These are phyloP conservation scores for Fusarium irregulare DNA, from an alignment of 2,329 filamentous ascomycete genomes.

Conservation along the genomic window DNA sequence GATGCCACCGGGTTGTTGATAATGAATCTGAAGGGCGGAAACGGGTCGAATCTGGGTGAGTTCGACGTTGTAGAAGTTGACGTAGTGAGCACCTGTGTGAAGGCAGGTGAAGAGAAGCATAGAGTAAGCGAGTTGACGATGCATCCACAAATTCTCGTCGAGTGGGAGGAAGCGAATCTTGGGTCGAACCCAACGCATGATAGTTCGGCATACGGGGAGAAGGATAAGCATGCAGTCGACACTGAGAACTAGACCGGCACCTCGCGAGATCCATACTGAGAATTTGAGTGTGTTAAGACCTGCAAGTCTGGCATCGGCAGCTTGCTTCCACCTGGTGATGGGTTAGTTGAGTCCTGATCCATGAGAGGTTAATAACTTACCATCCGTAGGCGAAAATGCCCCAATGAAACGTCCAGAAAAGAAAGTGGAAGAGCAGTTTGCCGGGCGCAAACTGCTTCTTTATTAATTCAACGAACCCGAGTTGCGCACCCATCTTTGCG, in stretches of 20 bases:
- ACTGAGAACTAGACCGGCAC: slow-evolving; percentile 85
- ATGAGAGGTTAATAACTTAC: slow-evolving; percentile 61
- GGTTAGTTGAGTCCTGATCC: background rate
- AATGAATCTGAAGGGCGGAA: slow-evolving; percentile 90
- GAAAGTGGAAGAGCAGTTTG: slow-evolving; percentile 81
- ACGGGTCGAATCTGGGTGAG: slow-evolving; percentile 82
- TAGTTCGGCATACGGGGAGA: slow-evolving; percentile 92
- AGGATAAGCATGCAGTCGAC: slow-evolving; percentile 90
- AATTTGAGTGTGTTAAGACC: slow-evolving; percentile 83
- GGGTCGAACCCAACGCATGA: slow-evolving; percentile 85
- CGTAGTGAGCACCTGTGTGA: slow-evolving; percentile 86
- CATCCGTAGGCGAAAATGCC: slow-evolving; percentile 87
- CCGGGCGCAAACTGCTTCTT: slow-evolving; percentile 74
- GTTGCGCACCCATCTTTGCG: slow-evolving; percentile 53
- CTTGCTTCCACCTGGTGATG: slow-evolving; percentile 79
- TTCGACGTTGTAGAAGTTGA: slow-evolving; percentile 99
- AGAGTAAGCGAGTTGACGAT: slow-evolving; percentile 91
- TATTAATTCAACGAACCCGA: slow-evolving; percentile 58
- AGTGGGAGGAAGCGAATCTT: slow-evolving; percentile 89
- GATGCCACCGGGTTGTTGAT: slow-evolving; percentile 86
- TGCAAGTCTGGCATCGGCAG: slow-evolving; percentile 72
- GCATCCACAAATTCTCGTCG: slow-evolving; percentile 98
- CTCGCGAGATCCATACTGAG: slow-evolving; percentile 97
- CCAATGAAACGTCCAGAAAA: slow-evolving; percentile 85
- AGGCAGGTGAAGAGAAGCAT: slow-evolving; percentile 83